Base-by-base conservation (phyloP, 2,329 filamentous ascomycete genomes). In the Colletotrichum echinochloae region DNA sequence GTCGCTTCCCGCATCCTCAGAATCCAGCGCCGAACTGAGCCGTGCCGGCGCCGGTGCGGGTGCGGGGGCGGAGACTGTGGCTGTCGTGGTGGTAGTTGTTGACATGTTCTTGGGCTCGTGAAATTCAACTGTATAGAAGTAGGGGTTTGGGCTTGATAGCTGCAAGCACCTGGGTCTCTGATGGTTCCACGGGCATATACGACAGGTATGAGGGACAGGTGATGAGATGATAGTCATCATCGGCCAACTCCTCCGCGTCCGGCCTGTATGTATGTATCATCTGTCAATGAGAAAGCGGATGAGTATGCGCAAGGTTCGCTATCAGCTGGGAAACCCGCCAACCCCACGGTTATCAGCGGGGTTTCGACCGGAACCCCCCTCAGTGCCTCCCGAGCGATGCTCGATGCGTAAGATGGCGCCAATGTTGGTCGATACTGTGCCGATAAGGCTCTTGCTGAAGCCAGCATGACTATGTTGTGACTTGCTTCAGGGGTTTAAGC, bases 1-100 rank as follows among this genome's bases (percentile, higher is more conserved):
- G 7, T 68, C 71, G 48, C 41, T 55, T 26, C 67, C 54, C 39
- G 18, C 23, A 18, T 65, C 35, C 0, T 51, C 60, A n/a, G 65
- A 60, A 49, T 68, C 66, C 48, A 71, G 55, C 33, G 69, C 69
- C 60, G 69, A 71, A 14, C 26, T 26, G n/a, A 23, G 48, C 60
- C 35, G 33, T 3, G 59, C 49, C 30, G 66, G 48, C 28, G 65
- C 39, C 28, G 66, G 48, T 48, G 64, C 65, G 46, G 69, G 48
- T 14, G 62, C 55, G 54, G 54, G 37, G 49, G 55, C 37, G 39
- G 65, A 9, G 6, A 48, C 12, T 20, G 39, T 16, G 6, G 37
- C 23, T 18, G 62, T 70, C 14, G 66, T 60, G 7, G 61, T 72
- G 4, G 66, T 60, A 9, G 61, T 72, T 2, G 66, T 52, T 16